Percentiles rank a stretch among this genome's conserved stretches.
Conservation (phyloP, 2,329 filamentous ascomycete species). For the Calonectria fujianensis region DNA sequence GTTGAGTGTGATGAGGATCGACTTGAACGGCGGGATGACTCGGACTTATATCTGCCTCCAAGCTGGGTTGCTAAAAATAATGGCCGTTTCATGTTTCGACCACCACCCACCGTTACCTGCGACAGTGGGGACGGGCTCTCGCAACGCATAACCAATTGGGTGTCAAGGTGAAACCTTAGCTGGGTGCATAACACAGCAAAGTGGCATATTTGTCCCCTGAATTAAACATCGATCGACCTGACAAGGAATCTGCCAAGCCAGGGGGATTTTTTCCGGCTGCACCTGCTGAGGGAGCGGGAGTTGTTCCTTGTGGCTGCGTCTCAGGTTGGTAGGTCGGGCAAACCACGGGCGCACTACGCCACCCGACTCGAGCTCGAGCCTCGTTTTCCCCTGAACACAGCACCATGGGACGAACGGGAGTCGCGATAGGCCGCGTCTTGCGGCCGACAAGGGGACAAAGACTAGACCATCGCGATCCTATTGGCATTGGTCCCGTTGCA, state of each 20-base stretch:
- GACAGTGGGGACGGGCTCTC: conserved; percentile 20
- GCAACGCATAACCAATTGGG: conserved; percentile 28
- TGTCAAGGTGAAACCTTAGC: conserved; percentile 19
- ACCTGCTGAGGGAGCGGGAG: neutral
- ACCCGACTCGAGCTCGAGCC: conserved; percentile 9
- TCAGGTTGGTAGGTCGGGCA: conserved; percentile 13
- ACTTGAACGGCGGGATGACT: conserved; percentile 6
- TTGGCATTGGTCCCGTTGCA: neutral
- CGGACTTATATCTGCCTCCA: neutral
- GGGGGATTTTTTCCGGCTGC: neutral
- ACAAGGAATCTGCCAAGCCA: conserved; percentile 17
- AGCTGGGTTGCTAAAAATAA: conserved; percentile 19
- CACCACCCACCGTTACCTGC: conserved; percentile 9
- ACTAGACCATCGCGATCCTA: neutral
- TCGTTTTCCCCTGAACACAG: neutral
- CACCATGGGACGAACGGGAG: conserved; percentile 10
- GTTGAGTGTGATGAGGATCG: conserved; percentile 19
- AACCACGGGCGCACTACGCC: neutral
- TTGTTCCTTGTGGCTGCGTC: conserved; percentile 9
- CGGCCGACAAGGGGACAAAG: neutral
- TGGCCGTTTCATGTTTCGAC: conserved; percentile 23
- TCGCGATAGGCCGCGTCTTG: conserved; percentile 2
- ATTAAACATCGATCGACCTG: conserved; percentile 20
- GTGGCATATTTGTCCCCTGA: neutral
- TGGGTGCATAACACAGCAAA: conserved; percentile 1